A percentile compares a stretch with the other conserved stretches of the same genome.
These are phyloP conservation scores for Kazachstania taianensis DNA, from an alignment of 805 yeast species.

Conservation along the genomic window DNA sequence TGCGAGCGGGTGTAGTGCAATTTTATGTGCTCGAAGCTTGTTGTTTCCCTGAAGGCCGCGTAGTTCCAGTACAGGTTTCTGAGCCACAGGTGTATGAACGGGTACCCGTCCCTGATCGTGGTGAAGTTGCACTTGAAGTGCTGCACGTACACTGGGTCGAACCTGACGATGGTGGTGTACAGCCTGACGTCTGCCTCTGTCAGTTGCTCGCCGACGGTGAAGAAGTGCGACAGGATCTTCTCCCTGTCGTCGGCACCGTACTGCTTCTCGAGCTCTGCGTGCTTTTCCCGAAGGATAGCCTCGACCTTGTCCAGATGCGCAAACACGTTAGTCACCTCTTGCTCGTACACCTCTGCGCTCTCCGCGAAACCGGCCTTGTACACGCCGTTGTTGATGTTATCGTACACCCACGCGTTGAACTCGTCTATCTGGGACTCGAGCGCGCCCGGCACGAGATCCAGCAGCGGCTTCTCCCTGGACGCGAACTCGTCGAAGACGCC, in stretches of 20 bases:
- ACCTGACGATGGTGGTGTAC: constrained; percentile 78
- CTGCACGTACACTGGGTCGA: constrained; percentile 88
- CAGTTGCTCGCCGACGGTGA: constrained; percentile 50
- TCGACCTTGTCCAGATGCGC: constrained; percentile 64
- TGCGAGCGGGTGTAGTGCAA: constrained; percentile 86
- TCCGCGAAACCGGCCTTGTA: constrained; percentile 89
- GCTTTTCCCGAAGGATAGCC: constrained; percentile 40
- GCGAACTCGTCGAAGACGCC: constrained; percentile 49
- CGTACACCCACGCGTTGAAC: constrained; percentile 73
- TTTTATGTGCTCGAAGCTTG: constrained; percentile 84
- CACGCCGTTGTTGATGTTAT: constrained; percentile 85
- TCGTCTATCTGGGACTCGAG: constrained; percentile 56
- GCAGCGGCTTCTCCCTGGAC: constrained; percentile 1
- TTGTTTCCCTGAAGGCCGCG: constrained; percentile 65
- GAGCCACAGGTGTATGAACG: constrained; percentile 70
- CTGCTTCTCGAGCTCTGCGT: constrained; percentile 34
- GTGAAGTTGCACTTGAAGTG: constrained; percentile 89
- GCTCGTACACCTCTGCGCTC: constrained; percentile 70
- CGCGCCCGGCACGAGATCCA: constrained; percentile 54
- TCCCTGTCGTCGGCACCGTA: constrained; percentile 9
- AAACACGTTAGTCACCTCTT: constrained; percentile 57
- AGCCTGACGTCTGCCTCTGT: constrained; percentile 90
- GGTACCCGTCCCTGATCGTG: constrained; percentile 71
- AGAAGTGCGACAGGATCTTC: constrained; percentile 26
- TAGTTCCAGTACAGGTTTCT: constrained; percentile 72